A percentile compares a stretch with the other conserved stretches of the same genome.
phyloP scores from a whole-genome alignment of 2,329 filamentous ascomycete species.

The Madurella mycetomatis region DNA sequence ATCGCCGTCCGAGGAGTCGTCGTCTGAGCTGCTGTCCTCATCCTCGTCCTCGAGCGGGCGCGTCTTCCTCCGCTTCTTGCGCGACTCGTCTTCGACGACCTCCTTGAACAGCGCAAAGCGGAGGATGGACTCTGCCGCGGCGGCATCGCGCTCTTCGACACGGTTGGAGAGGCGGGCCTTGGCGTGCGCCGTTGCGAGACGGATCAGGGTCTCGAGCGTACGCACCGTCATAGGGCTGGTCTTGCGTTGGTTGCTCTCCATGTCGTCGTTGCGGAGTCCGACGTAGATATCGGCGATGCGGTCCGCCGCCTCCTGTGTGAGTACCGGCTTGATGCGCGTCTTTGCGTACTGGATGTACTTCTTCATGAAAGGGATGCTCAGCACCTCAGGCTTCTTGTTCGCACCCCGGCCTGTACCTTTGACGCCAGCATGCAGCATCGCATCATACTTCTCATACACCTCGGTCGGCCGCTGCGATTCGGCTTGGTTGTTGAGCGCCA shows the following conservation, averaged over 20 bases:
- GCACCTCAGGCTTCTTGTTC: slow-evolving; percentile 74
- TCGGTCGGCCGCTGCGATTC: slow-evolving; percentile 73
- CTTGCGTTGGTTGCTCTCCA: slow-evolving; percentile 87
- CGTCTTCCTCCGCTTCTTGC: slow-evolving; percentile 76
- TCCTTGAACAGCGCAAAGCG: slow-evolving; percentile 97
- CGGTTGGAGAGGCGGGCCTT: slow-evolving; percentile 84
- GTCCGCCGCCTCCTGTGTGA: slow-evolving; percentile 88
- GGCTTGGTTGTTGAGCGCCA: slow-evolving; percentile 75
- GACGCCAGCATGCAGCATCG: slow-evolving; percentile 91
- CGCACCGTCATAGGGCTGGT: slow-evolving; percentile 95
- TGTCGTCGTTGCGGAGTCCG: slow-evolving; percentile 88
- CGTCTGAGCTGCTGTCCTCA: slow-evolving; percentile 54
- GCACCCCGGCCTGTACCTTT: slow-evolving; percentile 68
- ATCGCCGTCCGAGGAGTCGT: slow-evolving; percentile 55
- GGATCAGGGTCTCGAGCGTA: slow-evolving; percentile 96
- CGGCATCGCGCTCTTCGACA: slow-evolving; percentile 84
- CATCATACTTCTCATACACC: slow-evolving; percentile 93
- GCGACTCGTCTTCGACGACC: slow-evolving; percentile 72
- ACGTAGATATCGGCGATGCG: slow-evolving; percentile 91
- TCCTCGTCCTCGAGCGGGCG: slow-evolving; percentile 55
- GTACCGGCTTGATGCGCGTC: slow-evolving; percentile 77
- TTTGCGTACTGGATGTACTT: slow-evolving; percentile 99
- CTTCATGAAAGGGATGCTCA: slow-evolving; percentile 97
- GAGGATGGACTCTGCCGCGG: slow-evolving; percentile 82
- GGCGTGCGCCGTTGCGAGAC: slow-evolving; percentile 91